Conservation (phyloP, 176 grass and related monocot genomes). For the Oryza nivara region DNA sequence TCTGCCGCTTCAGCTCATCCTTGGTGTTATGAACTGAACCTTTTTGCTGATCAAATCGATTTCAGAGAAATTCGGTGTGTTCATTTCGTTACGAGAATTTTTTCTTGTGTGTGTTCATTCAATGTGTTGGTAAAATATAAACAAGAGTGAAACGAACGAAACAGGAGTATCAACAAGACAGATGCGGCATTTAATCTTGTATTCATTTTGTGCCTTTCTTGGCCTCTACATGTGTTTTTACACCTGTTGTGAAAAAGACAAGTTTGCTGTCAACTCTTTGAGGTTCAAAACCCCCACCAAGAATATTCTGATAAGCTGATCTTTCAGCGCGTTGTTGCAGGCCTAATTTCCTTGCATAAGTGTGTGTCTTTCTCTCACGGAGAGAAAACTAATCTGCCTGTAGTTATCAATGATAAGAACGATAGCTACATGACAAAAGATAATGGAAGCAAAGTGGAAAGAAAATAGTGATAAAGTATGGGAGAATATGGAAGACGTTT, state of each 20-base stretch:
- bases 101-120: not conserved
- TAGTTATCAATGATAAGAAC: conserved; percentile 3
- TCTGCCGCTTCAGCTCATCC: not conserved
- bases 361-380: not conserved
- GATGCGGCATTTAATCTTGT: not conserved
- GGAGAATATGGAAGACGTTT: not conserved
- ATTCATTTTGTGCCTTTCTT: not conserved
- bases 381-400: conserved; percentile 10
- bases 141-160: not conserved
- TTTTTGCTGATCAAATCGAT: not conserved
- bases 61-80: not conserved
- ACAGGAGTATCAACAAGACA: conserved; percentile 17
- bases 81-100: not conserved
- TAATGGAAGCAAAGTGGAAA: conserved; percentile 28
- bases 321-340: conserved; percentile 28
- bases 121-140: not conserved
- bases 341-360: not conserved
- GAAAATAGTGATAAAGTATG: not conserved
- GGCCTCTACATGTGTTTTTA: not conserved
- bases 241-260: not conserved
- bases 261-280: conserved; percentile 34
- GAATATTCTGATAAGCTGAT: conserved; percentile 43
- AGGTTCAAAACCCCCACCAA: not conserved
- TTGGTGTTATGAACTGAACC: not conserved
- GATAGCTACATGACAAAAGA: conserved; percentile 21